Evolutionary conservation across 768 basidiomycete species (phyloP).

Genomic region (Russula earlei): DNA sequence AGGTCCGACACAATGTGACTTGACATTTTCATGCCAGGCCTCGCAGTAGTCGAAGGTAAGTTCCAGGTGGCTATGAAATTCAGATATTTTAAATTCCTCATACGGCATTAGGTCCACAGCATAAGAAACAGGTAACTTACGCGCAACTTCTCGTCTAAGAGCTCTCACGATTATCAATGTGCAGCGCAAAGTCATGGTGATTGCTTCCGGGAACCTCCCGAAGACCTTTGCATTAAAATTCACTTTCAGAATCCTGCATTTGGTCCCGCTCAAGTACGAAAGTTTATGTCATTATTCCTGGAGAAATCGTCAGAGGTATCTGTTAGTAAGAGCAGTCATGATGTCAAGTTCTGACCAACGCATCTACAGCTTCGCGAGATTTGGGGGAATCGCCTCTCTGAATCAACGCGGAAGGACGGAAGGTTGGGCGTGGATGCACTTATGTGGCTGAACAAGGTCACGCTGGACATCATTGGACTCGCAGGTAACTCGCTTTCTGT

Average conservation of each 20-base stretch:
- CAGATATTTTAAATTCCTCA: neutral
- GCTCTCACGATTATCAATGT: neutral
- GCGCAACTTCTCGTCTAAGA: neutral
- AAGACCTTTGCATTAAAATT: neutral
- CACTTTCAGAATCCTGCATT: slow-evolving; percentile 22
- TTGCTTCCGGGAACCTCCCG: neutral
- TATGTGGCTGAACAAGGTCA: slow-evolving; percentile 19
- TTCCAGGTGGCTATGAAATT: neutral
- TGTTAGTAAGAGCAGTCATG: neutral
- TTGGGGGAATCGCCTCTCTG: slow-evolving; percentile 18
- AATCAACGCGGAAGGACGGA: slow-evolving; percentile 11
- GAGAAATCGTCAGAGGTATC: slow-evolving; percentile 21
- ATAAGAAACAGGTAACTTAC: slow-evolving; percentile 6
- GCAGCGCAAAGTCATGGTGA: slow-evolving; percentile 11
- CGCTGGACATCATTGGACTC: slow-evolving; percentile 23
- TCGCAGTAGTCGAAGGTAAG: slow-evolving; percentile 15
- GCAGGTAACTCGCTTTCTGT: slow-evolving; percentile 13
- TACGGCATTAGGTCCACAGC: neutral
- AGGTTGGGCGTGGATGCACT: slow-evolving; percentile 10
- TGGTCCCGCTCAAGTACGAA: slow-evolving; percentile 22
- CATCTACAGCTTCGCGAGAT: slow-evolving; percentile 25
- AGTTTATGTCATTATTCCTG: slow-evolving; percentile 20
- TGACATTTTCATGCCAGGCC: neutral
- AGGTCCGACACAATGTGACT: neutral
- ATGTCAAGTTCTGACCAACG: too few species aligned